phyloP scores from a whole-genome alignment of 2,329 filamentous ascomycete genomes.

The Aspergillus quadricinctus region DNA sequence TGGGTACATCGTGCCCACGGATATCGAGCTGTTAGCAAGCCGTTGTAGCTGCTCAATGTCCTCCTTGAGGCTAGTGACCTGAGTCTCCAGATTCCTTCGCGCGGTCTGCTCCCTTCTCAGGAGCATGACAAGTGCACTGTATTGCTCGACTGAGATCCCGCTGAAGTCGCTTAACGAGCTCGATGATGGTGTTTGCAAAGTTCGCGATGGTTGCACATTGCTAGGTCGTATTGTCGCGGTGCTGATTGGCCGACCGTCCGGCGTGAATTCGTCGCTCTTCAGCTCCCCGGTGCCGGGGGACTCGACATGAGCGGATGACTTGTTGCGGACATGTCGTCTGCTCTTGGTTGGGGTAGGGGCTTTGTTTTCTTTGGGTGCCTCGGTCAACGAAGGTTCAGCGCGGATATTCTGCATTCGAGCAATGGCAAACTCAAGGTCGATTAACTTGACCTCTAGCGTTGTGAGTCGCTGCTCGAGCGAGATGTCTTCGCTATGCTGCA shows the following conservation, averaged over 20 bases:
- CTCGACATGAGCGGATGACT: slow-evolving; percentile 13
- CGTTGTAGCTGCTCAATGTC: slow-evolving; percentile 36
- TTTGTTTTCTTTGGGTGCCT: slow-evolving; percentile 12
- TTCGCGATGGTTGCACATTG: slow-evolving; percentile 22
- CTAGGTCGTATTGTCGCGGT: slow-evolving; percentile 31
- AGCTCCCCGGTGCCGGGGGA: slow-evolving; percentile 4
- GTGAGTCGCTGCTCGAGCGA: slow-evolving; percentile 45
- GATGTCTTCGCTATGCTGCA: slow-evolving; percentile 38
- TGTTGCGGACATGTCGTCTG: slow-evolving; percentile 12
- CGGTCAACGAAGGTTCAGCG: slow-evolving; percentile 14
- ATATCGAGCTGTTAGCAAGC: slow-evolving; percentile 27
- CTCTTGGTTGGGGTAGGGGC: slow-evolving; percentile 9
- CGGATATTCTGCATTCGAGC: slow-evolving; percentile 42
- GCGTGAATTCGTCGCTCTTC: slow-evolving; percentile 7
- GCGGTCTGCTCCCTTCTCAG: slow-evolving; percentile 45
- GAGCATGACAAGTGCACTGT: slow-evolving; percentile 43
- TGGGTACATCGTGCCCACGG: slow-evolving; percentile 30
- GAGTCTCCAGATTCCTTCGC: slow-evolving; percentile 41
- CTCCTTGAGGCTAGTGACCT: slow-evolving; percentile 40
- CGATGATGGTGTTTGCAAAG: slow-evolving; percentile 25
- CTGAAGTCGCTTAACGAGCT: slow-evolving; percentile 29
- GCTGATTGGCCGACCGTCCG: slow-evolving; percentile 23
- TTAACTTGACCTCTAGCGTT: slow-evolving; percentile 48
- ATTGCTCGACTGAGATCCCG: slow-evolving; percentile 43
- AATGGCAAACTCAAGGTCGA: slow-evolving; percentile 48